A percentile compares a stretch with the other conserved stretches of the same genome.
Evolutionary conservation across 2,329 filamentous ascomycete species (phyloP).

Genomic region (Didymella arachidicola): DNA sequence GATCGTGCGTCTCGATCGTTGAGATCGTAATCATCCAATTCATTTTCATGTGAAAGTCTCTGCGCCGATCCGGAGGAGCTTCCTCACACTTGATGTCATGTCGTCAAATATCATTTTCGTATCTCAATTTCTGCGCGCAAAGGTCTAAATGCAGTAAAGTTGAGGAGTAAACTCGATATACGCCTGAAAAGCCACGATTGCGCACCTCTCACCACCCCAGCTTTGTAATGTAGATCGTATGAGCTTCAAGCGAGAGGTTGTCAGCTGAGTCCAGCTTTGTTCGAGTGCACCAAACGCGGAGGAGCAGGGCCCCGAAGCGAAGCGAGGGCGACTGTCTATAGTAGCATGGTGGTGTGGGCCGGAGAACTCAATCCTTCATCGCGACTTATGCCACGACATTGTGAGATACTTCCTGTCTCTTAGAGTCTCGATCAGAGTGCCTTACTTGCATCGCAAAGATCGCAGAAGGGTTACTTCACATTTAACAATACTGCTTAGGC

Average conservation of each 20-base stretch:
- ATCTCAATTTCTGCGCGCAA: background rate
- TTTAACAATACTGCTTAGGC: background rate
- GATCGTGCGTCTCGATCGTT: background rate
- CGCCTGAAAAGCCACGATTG: slow-evolving; percentile 3
- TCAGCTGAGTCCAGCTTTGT: background rate
- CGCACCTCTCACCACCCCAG: slow-evolving; percentile 1
- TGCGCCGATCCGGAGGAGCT: background rate
- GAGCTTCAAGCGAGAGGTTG: background rate
- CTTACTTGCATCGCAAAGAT: background rate
- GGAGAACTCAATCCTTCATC: background rate
- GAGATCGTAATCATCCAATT: background rate
- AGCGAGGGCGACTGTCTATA: background rate
- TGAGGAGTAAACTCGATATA: background rate
- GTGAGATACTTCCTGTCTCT: background rate
- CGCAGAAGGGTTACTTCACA: background rate
- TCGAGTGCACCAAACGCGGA: background rate
- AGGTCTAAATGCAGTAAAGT: background rate
- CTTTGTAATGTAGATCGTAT: background rate
- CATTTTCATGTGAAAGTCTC: background rate
- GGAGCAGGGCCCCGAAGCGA: slow-evolving; percentile 1
- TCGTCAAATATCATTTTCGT: background rate
- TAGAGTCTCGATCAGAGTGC: background rate
- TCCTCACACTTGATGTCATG: background rate
- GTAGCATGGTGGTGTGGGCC: no score
- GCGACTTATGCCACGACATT: background rate